phyloP scores from a whole-genome alignment of 148 eudicot species.

The Simmondsia chinensis region DNA sequence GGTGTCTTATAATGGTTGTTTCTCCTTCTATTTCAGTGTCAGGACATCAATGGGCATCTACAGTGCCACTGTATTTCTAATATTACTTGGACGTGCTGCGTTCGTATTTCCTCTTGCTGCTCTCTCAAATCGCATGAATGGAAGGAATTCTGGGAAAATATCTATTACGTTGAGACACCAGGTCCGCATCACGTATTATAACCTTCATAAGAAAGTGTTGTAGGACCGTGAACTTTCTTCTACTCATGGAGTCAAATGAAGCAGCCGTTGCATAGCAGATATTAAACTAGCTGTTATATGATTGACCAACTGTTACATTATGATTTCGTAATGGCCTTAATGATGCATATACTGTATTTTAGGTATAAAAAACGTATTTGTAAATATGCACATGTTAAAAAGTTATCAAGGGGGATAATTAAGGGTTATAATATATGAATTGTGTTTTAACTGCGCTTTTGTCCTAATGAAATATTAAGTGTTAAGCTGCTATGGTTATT shows the following conservation, averaged over 20 bases:
- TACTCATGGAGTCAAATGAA: no score
- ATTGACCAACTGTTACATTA: no score
- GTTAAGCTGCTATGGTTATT: no score
- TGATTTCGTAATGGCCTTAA: no score
- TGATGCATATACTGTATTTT: no score
- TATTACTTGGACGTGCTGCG: slow-evolving; percentile 80
- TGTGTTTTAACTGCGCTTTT: no score
- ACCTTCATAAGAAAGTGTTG: background rate
- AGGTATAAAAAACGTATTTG: no score
- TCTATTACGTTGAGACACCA: slow-evolving; percentile 59
- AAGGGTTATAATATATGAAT: no score
- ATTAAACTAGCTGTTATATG: background rate
- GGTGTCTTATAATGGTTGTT: no score
- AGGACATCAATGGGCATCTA: slow-evolving; percentile 45
- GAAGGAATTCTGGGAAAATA: slow-evolving; percentile 27
- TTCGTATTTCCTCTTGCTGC: slow-evolving; percentile 90
- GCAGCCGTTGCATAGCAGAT: background rate
- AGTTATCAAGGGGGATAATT: no score
- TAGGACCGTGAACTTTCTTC: background rate
- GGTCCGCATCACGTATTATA: slow-evolving; percentile 24
- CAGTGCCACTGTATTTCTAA: slow-evolving; percentile 37
- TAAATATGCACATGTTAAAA: no score
- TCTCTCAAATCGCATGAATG: slow-evolving; percentile 57
- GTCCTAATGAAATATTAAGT: no score
- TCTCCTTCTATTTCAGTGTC: slow-evolving; percentile 22